phyloP scores from a whole-genome alignment of 108 stramenopile genomes.

The Aurantiochytrium sp. region DNA sequence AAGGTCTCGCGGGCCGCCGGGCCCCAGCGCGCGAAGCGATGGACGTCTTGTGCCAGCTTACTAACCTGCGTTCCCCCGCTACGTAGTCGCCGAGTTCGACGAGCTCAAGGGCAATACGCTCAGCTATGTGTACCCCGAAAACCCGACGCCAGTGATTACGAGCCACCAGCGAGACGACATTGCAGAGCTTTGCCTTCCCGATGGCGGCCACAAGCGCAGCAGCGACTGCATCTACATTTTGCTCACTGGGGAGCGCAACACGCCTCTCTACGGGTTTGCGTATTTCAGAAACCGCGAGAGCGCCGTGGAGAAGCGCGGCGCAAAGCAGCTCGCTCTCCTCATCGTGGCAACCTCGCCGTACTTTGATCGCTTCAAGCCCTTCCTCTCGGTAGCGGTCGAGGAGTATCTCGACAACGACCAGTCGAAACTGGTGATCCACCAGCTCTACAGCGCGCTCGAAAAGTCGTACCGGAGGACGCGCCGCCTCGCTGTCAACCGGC shows the following conservation, averaged over 20 bases:
- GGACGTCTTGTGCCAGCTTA: too few relatives aligned
- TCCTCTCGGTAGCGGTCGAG: not conserved
- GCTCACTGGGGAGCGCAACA: not conserved
- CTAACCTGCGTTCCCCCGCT: not conserved
- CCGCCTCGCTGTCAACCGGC: not conserved
- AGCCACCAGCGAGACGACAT: not conserved
- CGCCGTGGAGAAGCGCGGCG: conserved; percentile 9
- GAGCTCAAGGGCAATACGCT: conserved; percentile 12
- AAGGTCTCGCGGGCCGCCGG: too few relatives aligned
- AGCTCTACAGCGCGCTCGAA: not conserved
- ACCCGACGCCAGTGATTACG: not conserved
- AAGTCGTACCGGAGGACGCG: not conserved
- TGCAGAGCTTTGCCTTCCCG: conserved; percentile 12
- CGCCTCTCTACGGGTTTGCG: conserved; percentile 7
- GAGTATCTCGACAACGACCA: not conserved
- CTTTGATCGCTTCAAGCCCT: not conserved
- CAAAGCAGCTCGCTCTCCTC: conserved; percentile 21
- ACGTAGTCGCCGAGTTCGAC: conserved; percentile 16
- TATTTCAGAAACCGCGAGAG: not conserved
- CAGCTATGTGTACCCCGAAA: not conserved
- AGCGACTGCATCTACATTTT: conserved; percentile 5
- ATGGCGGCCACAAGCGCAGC: not conserved
- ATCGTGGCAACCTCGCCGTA: not conserved
- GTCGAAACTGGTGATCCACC: not conserved
- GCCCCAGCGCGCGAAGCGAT: too few relatives aligned